These are phyloP conservation scores for Capronia americana DNA, from an alignment of 2,329 filamentous ascomycete genomes.

Conservation along the genomic window DNA sequence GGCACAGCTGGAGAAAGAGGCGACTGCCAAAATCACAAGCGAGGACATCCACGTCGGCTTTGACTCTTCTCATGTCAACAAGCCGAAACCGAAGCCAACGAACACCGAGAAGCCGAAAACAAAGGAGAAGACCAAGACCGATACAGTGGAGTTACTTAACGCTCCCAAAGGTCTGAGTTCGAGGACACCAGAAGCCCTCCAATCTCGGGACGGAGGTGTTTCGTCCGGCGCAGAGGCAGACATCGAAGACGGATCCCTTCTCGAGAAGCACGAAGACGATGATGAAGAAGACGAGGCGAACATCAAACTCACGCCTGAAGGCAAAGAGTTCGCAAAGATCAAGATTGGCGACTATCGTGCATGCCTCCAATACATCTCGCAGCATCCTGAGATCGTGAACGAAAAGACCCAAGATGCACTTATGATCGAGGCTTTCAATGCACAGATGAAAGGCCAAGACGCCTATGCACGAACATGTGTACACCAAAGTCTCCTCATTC, in stretches of 20 bases:
- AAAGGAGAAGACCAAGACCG: slow-evolving; percentile 26
- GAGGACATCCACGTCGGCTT: slow-evolving; percentile 89
- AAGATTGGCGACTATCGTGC: slow-evolving; percentile 74
- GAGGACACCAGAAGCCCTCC: slow-evolving; percentile 46
- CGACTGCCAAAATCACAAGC: slow-evolving; percentile 89
- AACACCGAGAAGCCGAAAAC: slow-evolving; percentile 34
- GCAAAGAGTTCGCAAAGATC: slow-evolving; percentile 82
- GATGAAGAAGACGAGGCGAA: slow-evolving; percentile 71
- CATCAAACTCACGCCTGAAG: slow-evolving; percentile 76
- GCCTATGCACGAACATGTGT: slow-evolving; percentile 85
- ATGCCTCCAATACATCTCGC: slow-evolving; percentile 76
- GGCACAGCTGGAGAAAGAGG: slow-evolving; percentile 81
- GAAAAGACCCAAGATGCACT: slow-evolving; percentile 91
- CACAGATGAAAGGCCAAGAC: slow-evolving; percentile 75
- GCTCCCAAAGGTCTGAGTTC: slow-evolving; percentile 40
- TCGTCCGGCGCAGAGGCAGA: slow-evolving; percentile 68
- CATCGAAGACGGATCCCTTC: slow-evolving; percentile 58
- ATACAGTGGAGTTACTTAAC: slow-evolving; percentile 76
- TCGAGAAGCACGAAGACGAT: slow-evolving; percentile 49
- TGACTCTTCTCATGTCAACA: slow-evolving; percentile 81
- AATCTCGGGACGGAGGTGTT: slow-evolving; percentile 51
- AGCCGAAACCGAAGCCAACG: slow-evolving; percentile 56
- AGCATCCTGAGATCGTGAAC: slow-evolving; percentile 76
- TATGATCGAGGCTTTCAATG: slow-evolving; percentile 89
- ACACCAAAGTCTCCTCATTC: slow-evolving; percentile 87